These are phyloP conservation scores for Torulaspora quercuum DNA, from an alignment of 805 yeast genomes.

Conservation along the genomic window DNA sequence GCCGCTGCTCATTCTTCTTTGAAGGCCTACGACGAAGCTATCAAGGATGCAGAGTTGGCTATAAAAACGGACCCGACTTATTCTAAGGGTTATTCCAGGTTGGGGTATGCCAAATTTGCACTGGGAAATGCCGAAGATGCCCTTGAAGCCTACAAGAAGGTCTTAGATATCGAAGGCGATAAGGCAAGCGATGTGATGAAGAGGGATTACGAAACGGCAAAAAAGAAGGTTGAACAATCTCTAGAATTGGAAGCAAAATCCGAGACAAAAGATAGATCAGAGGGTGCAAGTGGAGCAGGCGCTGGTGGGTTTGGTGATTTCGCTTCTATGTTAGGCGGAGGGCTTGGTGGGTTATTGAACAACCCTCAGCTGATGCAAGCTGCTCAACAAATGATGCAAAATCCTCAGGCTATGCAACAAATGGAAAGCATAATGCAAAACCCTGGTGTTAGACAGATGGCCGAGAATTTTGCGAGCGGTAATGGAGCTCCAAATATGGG, in stretches of 20 bases:
- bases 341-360: constrained; percentile 67
- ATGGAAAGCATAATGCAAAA: constrained; percentile 69
- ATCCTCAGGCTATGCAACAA: constrained; percentile 71
- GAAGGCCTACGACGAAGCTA: constrained; percentile 70
- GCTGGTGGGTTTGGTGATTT: constrained; percentile 70
- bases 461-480: constrained; percentile 68
- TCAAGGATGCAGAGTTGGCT: constrained; percentile 79
- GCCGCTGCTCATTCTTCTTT: constrained; percentile 93
- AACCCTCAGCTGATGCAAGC: constrained; percentile 92
- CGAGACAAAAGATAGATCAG: constrained; percentile 27
- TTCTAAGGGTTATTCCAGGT: constrained; percentile 90
- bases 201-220: constrained; percentile 91
- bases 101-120: constrained; percentile 94
- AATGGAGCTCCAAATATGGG: constrained; percentile 59
- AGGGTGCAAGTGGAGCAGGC: constrained; percentile 32
- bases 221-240: constrained; percentile 78
- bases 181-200: constrained; percentile 83
- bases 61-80: constrained; percentile 72
- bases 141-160: constrained; percentile 83
- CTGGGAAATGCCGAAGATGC: constrained; percentile 88
- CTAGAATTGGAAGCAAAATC: constrained; percentile 40
- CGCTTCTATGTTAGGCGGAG: constrained; percentile 59
- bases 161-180: constrained; percentile 83
- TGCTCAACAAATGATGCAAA: constrained; percentile 82
- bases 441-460: constrained; percentile 82